Evolutionary conservation across 208 protist genomes (phyloP), one percentile per base, ranked within the genome.

Genomic region (Trypanosoma cruzi): DNA sequence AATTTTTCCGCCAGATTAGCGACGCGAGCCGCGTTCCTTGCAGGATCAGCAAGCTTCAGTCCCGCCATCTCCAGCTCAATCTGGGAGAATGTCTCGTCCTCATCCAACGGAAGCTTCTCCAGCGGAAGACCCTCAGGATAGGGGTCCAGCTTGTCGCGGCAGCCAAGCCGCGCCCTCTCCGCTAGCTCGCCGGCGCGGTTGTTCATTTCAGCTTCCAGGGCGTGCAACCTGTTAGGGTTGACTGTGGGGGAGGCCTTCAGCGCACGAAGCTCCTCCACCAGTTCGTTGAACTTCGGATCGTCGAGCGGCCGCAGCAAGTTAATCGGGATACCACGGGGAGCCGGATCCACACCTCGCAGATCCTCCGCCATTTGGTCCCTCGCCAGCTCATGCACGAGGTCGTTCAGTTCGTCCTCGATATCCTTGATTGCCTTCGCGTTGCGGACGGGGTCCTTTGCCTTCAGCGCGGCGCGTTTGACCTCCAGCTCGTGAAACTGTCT

Each of bases 131-230:
- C 71, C 50, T 87, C 85, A 1, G 80, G 81, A 53, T 81, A 75
- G 20, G 74, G 56, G 16, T 81, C 63, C 14, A 95, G 75, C 66
- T 89, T 73, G 24, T 72, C 59, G 10, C 70, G 59, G 48, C 57
- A 62, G 2, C 26, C 22, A 13, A 16, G 13, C 48, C 64, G n/a
- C 8, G 87, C 78, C 20, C 70, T 73, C 46, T 76, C 73, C 1
- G 90, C 90, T 40, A 96, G 75, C 68, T 89, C 83, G 37, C 84
- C 74, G 11, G 79, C 85, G 37, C 87, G 86, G 64, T 92, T 78
- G 70, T 87, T 89, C 78, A 96, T 84, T 65, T 86, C 34, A 7
- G 0, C 42, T 31, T 64, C 34, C 44, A 72, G 58, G 1, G 29
- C 46, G 28, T 22, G 31, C 1, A 72, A 26, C 22, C 2, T 24